These are phyloP conservation scores for Hippophae gyantsensis DNA, from an alignment of 306 rosid genomes.

Conservation along the genomic window DNA sequence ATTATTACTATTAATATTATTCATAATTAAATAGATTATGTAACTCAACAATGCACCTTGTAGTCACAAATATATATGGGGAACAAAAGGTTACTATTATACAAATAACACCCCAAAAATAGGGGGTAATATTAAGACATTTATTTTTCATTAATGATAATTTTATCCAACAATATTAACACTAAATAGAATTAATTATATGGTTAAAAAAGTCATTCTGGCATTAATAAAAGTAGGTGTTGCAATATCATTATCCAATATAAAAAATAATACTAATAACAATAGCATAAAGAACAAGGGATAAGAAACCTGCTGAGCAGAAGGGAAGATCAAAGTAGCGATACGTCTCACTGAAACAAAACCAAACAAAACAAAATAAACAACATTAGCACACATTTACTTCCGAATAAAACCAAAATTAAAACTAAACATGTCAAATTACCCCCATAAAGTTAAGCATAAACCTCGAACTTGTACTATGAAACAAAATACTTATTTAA, in stretches of 20 bases:
- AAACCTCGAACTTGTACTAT: too few species aligned
- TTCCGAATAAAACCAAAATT: background rate
- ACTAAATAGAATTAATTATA: too few species aligned
- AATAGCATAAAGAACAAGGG: background rate
- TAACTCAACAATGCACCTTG: background rate
- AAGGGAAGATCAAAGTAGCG: conserved; percentile 76
- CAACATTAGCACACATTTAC: background rate
- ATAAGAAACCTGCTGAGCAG: conserved; percentile 41
- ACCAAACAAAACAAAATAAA: background rate
- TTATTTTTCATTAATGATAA: too few species aligned
- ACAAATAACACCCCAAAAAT: too few species aligned
- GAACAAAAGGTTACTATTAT: background rate
- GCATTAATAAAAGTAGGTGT: too few species aligned
- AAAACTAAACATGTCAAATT: background rate
- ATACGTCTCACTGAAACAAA: conserved; percentile 68
- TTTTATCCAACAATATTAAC: too few species aligned
- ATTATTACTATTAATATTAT: too few species aligned
- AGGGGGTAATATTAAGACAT: too few species aligned
- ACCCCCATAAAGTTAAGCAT: background rate
- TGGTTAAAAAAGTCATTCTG: too few species aligned
- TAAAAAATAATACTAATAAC: too few species aligned
- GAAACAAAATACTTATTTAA: too few species aligned
- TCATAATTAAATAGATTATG: background rate
- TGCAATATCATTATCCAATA: too few species aligned
- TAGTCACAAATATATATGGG: background rate